Evolutionary conservation across 805 yeast genomes (phyloP), one percentile per base, ranked within the genome.

Genomic region (Yarrowia keelungensis): DNA sequence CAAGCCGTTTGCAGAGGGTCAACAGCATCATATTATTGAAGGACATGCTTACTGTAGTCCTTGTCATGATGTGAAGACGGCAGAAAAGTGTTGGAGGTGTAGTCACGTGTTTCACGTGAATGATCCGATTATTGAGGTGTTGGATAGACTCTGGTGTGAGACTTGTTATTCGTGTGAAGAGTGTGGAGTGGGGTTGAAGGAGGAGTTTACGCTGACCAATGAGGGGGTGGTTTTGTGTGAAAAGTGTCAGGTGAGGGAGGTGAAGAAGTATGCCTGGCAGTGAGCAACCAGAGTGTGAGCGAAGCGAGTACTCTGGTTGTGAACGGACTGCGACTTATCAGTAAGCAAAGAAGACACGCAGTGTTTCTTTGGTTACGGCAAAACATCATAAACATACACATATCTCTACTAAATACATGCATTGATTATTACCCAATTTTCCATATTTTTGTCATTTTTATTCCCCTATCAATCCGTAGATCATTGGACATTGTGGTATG

Each of bases 61-160:
- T 8, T 77, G 79, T 59, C 72, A 75, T 62, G 69, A 53, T 46
- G 70, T 69, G 15, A 73, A 69, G 62, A 73, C 75, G 10, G 72
- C 74, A 2, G 54, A 69, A 32, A 75, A 73, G 68, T 77, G 79
- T 70, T 76, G 79, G 79, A 74, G 74, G 56, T 77, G 79, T 69
- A 14, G 49, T 58, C 70, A 75, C 69, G 39, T 67, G 69, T 46
- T 75, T 66, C 26, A 69, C 54, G 69, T 71, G 38, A 41, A 69
- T 12, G 72, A 73, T 14, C 67, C 71, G 12, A 69, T 71, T 11
- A 73, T 76, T 42, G 76, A 75, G 41, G 78, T 76, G 1, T 69
- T 76, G 26, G 78, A 75, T 2, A 46, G 78, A 32, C 71, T 70
- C 11, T 76, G 79, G 79, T 76, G 79, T 68, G 35, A 70, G n/a